Evolutionary conservation across 352 stramenopile species (phyloP).

Genomic region (Phytophthora citricola): DNA sequence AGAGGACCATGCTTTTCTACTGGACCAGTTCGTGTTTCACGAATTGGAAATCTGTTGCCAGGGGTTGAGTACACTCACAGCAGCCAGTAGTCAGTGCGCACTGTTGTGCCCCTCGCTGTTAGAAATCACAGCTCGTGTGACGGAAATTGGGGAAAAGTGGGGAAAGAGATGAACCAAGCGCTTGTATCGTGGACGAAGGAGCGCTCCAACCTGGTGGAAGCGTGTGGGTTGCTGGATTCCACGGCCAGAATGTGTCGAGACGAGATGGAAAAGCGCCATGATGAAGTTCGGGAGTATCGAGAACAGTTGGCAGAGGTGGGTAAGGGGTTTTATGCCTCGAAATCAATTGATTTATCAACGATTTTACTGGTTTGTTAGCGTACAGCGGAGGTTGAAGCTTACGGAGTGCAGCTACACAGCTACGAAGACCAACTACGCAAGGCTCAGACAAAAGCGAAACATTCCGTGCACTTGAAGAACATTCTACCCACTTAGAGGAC

Average conservation of each 20-base stretch:
- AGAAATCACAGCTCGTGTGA: conserved; percentile 19
- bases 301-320: conserved; percentile 39
- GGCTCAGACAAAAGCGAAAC: conserved; percentile 20
- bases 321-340: background rate
- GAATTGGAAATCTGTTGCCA: conserved; percentile 34
- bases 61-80: conserved; percentile 22
- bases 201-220: too few species aligned
- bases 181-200: too few species aligned
- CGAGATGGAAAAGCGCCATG: conserved; percentile 49
- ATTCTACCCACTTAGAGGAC: conserved; percentile 16
- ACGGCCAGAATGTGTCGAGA: conserved; percentile 40
- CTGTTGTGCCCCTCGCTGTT: conserved; percentile 24
- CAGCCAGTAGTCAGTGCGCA: conserved; percentile 1
- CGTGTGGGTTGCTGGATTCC: conserved; percentile 26
- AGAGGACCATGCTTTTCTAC: conserved; percentile 13
- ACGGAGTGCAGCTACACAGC: conserved; percentile 22
- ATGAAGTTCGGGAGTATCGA: conserved; percentile 27
- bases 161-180: too few species aligned
- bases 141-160: too few species aligned
- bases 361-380: conserved; percentile 14
- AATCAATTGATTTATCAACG: conserved; percentile 4
- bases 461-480: conserved; percentile 37
- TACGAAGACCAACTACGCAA: conserved; percentile 35
- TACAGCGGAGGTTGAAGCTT: conserved; percentile 29
- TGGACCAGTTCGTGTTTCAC: conserved; percentile 18